Conservation (phyloP, 768 basidiomycete species). For the Termitomyces sp. region DNA sequence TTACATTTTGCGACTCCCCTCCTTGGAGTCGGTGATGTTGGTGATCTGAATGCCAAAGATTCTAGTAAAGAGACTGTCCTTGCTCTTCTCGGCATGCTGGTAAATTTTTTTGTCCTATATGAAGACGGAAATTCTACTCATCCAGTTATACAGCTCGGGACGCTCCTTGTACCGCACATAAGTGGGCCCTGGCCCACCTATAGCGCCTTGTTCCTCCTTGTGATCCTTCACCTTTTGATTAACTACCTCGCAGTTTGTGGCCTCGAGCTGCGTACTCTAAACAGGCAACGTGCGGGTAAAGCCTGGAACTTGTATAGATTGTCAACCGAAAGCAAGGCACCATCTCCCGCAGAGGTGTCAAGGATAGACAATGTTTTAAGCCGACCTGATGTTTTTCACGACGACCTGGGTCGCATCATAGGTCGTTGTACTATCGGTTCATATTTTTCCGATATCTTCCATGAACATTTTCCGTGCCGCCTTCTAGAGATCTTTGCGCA, state of each 20-base stretch:
- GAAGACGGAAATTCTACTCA: not conserved
- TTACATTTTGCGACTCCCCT: constrained; percentile 60
- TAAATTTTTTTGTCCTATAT: constrained; percentile 26
- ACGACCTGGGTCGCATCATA: constrained; percentile 30
- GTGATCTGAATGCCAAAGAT: constrained; percentile 72
- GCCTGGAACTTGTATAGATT: constrained; percentile 45
- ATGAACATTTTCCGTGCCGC: constrained; percentile 22
- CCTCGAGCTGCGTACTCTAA: constrained; percentile 54
- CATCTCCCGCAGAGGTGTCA: constrained; percentile 37
- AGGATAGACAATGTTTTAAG: constrained; percentile 43
- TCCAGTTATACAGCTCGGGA: constrained; percentile 48
- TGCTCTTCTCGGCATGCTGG: constrained; percentile 64
- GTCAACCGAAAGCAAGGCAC: constrained; percentile 15
- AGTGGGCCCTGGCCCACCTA: constrained; percentile 48
- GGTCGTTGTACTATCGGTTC: constrained; percentile 53
- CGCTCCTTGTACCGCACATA: constrained; percentile 54
- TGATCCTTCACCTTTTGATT: constrained; percentile 50
- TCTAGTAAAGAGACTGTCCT: constrained; percentile 71
- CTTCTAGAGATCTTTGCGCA: constrained; percentile 37
- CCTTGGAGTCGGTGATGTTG: constrained; percentile 55
- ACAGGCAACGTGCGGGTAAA: constrained; percentile 54
- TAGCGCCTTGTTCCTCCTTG: constrained; percentile 44
- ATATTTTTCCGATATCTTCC: constrained; percentile 34
- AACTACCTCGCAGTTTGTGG: constrained; percentile 63
- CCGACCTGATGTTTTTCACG: constrained; percentile 34